A percentile compares a stretch with the other conserved stretches of the same genome.
phyloP scores from a whole-genome alignment of 1,284 basidiomycete genomes.

The Pseudozyma hubeiensis region DNA sequence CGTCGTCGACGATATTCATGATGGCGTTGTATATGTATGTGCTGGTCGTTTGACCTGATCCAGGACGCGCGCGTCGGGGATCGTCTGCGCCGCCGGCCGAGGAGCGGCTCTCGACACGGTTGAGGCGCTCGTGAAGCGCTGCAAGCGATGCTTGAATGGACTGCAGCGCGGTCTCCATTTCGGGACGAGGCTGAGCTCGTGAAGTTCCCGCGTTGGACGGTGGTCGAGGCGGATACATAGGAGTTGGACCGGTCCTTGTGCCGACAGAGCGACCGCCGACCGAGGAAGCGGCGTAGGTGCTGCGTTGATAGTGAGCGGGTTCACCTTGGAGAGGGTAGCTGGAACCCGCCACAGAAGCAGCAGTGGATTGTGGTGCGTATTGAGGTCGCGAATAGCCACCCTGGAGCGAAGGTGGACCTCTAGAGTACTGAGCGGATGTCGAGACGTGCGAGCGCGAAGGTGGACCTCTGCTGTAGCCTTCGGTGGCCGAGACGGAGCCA shows the following conservation, averaged over 20 bases:
- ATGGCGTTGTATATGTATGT: slow-evolving; percentile 32
- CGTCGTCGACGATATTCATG: slow-evolving; percentile 36
- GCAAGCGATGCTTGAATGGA: slow-evolving; percentile 87
- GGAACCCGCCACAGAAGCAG: slow-evolving; percentile 37
- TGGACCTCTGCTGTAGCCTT: slow-evolving; percentile 27
- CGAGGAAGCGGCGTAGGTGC: slow-evolving; percentile 55
- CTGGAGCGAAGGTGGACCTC: slow-evolving; percentile 32
- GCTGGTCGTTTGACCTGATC: slow-evolving; percentile 11
- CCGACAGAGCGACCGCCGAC: slow-evolving; percentile 55
- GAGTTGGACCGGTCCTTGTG: slow-evolving; percentile 18
- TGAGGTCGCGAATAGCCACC: slow-evolving; percentile 33
- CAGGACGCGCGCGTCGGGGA: slow-evolving; percentile 16
- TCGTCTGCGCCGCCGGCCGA: slow-evolving; percentile 24
- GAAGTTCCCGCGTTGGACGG: slow-evolving; percentile 37
- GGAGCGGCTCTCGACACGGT: slow-evolving; percentile 56
- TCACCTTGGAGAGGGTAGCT: slow-evolving; percentile 36
- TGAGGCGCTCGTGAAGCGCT: slow-evolving; percentile 85
- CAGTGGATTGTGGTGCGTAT: slow-evolving; percentile 31
- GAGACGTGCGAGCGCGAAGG: slow-evolving; percentile 32
- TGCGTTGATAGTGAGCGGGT: slow-evolving; percentile 34
- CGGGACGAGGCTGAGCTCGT: slow-evolving; percentile 28
- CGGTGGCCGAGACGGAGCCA: slow-evolving; percentile 33
- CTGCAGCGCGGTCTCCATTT: slow-evolving; percentile 73
- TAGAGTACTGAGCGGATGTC: slow-evolving; percentile 19
- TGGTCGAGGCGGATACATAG: slow-evolving; percentile 32